Percentiles rank a stretch among this genome's conserved stretches.
Conservation (phyloP, 257 asterid species). For the Solanum verrucosum region DNA sequence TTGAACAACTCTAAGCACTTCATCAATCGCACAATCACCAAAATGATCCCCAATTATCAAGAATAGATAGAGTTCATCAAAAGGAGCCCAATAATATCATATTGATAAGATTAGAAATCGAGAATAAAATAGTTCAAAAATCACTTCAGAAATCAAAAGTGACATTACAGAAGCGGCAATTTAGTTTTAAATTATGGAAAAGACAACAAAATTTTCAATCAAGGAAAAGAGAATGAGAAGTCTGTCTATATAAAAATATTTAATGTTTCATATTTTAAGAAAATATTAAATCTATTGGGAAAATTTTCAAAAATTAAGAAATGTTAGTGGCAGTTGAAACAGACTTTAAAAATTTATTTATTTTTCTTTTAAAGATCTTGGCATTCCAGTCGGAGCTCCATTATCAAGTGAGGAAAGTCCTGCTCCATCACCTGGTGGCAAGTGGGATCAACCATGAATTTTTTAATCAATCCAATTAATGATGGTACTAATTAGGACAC, state of each 20-base stretch:
- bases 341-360: neutral
- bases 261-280: neutral
- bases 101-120: too few species aligned
- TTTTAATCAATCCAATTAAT: neutral
- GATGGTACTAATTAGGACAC: neutral
- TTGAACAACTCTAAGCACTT: too few species aligned
- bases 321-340: too few species aligned
- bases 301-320: too few species aligned
- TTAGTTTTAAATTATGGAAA: neutral
- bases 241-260: too few species aligned
- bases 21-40: too few species aligned
- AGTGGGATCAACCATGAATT: neutral
- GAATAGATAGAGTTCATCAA: too few species aligned
- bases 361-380: neutral
- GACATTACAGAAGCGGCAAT: neutral
- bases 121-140: too few species aligned
- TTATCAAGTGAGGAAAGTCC: neutral
- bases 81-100: too few species aligned
- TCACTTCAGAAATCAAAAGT: too few species aligned
- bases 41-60: too few species aligned
- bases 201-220: neutral
- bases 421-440: neutral
- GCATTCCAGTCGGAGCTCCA: constrained; percentile 1
- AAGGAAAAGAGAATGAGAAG: neutral
- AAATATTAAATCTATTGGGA: too few species aligned